Evolutionary conservation across 441 rosid genomes (phyloP), one percentile per base, ranked within the genome.

Genomic region (Gossypium gossypioides): DNA sequence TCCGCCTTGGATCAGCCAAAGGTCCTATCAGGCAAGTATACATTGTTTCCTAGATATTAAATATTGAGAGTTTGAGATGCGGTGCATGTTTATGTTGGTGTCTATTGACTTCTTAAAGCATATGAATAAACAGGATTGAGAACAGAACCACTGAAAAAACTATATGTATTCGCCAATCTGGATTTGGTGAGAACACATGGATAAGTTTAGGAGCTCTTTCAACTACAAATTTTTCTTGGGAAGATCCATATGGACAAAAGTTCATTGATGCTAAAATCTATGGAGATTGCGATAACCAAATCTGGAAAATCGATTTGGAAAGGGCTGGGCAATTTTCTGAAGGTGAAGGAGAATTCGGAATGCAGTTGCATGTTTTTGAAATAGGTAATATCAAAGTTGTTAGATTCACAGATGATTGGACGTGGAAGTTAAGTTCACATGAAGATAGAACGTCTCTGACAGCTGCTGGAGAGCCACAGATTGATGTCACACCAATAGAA

Each of bases 171-270:
- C 88, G 96, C 71, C 99, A 96, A 71, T 84, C 97, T 81, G 99
- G 98, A 76, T 91, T 96, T 78, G 87, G 77, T 77, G 97, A 96
- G 68, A 85, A 82, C 78, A 82, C 89, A 48, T 93, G 97, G 94
- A 83, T 88, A 85, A 82, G 74, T 66, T 80, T 93, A 84, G 82
- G 80, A 69, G 90, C 97, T 72, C 89, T 86, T 69, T 88, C 98
- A 60, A 82, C 99, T 73, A 65, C 84, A 73, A 84, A 78, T 76
- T 93, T 91, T 82, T 82, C 89, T 77, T 96, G 97, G 99, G 97
- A 96, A 84, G 91, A 93, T 83, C 98, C 99, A 9, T 91, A 93
- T 73, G 98, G 99, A 65, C 96, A 90, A 76, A 96, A 86, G 73
- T 77, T 84, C 76, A 76, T 93, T 69, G 97, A 93, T 80, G 84